Percentiles rank a stretch among this genome's conserved stretches.
phyloP scores from a whole-genome alignment of 2,329 filamentous ascomycete genomes.

The Aureobasidium sp. region DNA sequence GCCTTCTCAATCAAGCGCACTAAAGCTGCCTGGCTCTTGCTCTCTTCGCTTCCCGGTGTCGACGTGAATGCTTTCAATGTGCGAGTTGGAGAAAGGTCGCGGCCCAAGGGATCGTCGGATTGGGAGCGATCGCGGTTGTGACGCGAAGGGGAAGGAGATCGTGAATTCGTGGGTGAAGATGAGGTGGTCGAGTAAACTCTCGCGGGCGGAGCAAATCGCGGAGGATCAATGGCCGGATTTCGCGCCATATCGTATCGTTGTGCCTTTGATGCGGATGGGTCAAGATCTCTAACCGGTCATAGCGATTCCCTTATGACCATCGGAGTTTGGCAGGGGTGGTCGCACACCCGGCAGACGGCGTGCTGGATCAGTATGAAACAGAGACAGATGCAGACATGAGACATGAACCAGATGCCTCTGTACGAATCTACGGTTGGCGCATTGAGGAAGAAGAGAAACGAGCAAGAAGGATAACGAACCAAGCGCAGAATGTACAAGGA shows the following conservation, averaged over 20 bases:
- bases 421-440: background rate
- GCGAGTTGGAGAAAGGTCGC: conserved; percentile 51
- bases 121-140: conserved; percentile 17
- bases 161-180: conserved; percentile 18
- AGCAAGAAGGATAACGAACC: background rate
- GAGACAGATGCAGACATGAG: background rate
- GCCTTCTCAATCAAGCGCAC: conserved; percentile 52
- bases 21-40: conserved; percentile 29
- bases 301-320: background rate
- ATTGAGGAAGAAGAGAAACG: background rate
- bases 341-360: background rate
- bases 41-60: conserved; percentile 17
- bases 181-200: background rate
- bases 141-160: conserved; percentile 20
- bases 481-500: background rate
- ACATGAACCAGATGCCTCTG: background rate
- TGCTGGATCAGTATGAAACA: conserved; percentile 4
- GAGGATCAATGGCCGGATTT: conserved; percentile 23
- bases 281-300: background rate
- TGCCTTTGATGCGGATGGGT: background rate
- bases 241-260: conserved; percentile 14
- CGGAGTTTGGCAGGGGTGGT: background rate
- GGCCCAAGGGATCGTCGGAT: conserved; percentile 39
- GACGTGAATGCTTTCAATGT: conserved; percentile 53
- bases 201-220: conserved; percentile 10